Conservation (phyloP, 768 basidiomycete species). For the Piloderma croceum region DNA sequence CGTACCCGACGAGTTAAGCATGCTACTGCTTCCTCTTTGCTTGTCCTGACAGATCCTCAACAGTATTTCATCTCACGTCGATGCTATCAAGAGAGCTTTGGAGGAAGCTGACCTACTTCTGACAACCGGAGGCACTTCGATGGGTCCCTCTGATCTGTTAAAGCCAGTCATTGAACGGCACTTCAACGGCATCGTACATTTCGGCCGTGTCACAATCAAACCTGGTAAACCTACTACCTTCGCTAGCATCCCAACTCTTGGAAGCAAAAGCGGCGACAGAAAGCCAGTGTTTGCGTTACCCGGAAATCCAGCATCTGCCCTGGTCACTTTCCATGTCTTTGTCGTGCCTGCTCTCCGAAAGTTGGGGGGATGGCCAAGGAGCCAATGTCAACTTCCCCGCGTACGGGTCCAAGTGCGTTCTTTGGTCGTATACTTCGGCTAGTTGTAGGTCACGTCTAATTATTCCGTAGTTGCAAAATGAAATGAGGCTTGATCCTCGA, state of each 20-base stretch:
- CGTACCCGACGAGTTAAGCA: constrained; percentile 61
- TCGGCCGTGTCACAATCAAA: constrained; percentile 80
- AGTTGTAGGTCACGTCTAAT: constrained; percentile 2
- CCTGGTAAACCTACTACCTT: constrained; percentile 83
- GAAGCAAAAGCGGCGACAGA: constrained; percentile 21
- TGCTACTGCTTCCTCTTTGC: background rate
- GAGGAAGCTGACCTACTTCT: constrained; percentile 67
- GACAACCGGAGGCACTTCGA: constrained; percentile 87
- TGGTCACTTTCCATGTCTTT: constrained; percentile 82
- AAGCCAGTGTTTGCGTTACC: constrained; percentile 82
- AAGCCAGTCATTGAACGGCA: constrained; percentile 85
- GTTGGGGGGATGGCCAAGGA: constrained; percentile 61
- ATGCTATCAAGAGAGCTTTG: constrained; percentile 51
- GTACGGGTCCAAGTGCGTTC: constrained; percentile 57
- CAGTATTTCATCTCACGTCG: constrained; percentile 55
- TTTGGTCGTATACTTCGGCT: background rate
- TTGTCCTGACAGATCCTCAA: constrained; percentile 1
- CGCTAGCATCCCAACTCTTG: constrained; percentile 57
- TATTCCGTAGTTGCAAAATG: constrained; percentile 42
- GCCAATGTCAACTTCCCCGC: constrained; percentile 51
- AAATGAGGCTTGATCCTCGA: constrained; percentile 66
- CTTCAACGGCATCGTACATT: constrained; percentile 72
- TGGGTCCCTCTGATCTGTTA: constrained; percentile 83
- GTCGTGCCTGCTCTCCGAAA: constrained; percentile 74
- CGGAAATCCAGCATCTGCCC: constrained; percentile 83